These are phyloP conservation scores for Cryptococcus jaspeensis DNA, from an alignment of 1,284 basidiomycete genomes.

Conservation along the genomic window DNA sequence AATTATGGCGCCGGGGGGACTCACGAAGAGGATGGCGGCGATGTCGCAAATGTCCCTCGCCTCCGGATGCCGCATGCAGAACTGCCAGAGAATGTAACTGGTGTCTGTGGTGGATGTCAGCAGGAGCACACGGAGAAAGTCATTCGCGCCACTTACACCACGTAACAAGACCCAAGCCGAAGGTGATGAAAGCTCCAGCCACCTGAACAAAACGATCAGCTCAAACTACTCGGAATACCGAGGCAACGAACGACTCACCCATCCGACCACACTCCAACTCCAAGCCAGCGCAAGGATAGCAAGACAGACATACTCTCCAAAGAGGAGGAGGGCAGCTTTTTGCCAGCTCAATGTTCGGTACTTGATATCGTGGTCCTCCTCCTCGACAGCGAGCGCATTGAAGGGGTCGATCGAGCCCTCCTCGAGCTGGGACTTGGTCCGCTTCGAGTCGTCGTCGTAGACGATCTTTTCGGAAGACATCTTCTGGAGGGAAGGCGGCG, in stretches of 20 bases:
- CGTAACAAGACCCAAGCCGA: conserved; percentile 56
- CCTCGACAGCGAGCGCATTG: conserved; percentile 33
- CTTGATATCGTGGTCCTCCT: conserved; percentile 41
- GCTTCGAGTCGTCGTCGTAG: conserved; percentile 5
- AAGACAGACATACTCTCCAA: conserved; percentile 49
- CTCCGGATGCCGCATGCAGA: conserved; percentile 62
- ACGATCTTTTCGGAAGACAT: conserved; percentile 3
- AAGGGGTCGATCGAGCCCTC: conserved; percentile 29
- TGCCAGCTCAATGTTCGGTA: conserved; percentile 46
- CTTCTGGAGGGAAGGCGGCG: no score
- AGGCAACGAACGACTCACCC: conserved; percentile 23
- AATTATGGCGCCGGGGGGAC: conserved; percentile 2
- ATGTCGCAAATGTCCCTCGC: conserved; percentile 66
- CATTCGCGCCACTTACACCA: conserved; percentile 35
- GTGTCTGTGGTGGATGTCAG: conserved; percentile 28
- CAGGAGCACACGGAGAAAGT: background rate
- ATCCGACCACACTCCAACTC: conserved; percentile 42
- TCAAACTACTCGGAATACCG: conserved; percentile 10
- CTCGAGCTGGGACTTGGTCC: conserved; percentile 1
- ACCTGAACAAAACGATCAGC: conserved; percentile 9
- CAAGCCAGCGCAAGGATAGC: conserved; percentile 48
- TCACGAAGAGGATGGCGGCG: conserved; percentile 55
- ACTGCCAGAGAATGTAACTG: conserved; percentile 51
- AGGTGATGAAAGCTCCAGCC: conserved; percentile 57
- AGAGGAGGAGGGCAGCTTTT: conserved; percentile 45